phyloP scores from a whole-genome alignment of 805 yeast species.

The Starmerella bombi region DNA sequence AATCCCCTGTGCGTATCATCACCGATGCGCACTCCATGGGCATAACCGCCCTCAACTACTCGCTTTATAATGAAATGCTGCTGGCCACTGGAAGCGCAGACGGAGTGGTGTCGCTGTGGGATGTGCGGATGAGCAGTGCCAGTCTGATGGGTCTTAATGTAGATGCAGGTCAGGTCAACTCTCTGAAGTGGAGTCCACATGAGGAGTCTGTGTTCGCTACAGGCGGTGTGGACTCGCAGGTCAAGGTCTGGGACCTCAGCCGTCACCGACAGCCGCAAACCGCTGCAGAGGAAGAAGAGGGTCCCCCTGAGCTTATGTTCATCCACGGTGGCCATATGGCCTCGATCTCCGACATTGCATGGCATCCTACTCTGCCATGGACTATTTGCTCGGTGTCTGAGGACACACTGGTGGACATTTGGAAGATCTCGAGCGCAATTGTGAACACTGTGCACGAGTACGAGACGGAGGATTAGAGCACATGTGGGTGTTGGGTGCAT shows the following conservation, averaged over 20 bases:
- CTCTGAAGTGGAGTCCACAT: constrained; percentile 41
- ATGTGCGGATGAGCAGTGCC: constrained; percentile 45
- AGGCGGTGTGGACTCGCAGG: constrained; percentile 53
- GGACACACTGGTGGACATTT: constrained; percentile 61
- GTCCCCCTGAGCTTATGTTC: constrained; percentile 65
- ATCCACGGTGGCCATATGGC: constrained; percentile 82
- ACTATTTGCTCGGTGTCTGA: constrained; percentile 58
- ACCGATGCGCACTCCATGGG: constrained; percentile 44
- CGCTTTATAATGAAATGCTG: constrained; percentile 39
- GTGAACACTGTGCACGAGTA: constrained; percentile 20
- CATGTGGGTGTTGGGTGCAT: too few relatives aligned
- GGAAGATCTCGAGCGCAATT: constrained; percentile 49
- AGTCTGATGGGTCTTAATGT: constrained; percentile 59
- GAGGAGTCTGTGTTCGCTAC: constrained; percentile 44
- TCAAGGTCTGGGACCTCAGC: constrained; percentile 61
- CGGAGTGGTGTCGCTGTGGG: constrained; percentile 60
- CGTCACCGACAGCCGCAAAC: constrained; percentile 39
- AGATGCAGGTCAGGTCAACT: constrained; percentile 44
- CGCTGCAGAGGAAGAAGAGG: constrained; percentile 42
- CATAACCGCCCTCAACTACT: constrained; percentile 59
- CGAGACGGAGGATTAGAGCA: too few relatives aligned
- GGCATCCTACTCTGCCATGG: constrained; percentile 50
- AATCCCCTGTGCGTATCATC: constrained; percentile 8
- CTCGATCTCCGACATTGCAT: constrained; percentile 49
- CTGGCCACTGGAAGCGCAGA: constrained; percentile 73